phyloP scores from a whole-genome alignment of 257 asterid species.

The Orobanche coerulescens region DNA sequence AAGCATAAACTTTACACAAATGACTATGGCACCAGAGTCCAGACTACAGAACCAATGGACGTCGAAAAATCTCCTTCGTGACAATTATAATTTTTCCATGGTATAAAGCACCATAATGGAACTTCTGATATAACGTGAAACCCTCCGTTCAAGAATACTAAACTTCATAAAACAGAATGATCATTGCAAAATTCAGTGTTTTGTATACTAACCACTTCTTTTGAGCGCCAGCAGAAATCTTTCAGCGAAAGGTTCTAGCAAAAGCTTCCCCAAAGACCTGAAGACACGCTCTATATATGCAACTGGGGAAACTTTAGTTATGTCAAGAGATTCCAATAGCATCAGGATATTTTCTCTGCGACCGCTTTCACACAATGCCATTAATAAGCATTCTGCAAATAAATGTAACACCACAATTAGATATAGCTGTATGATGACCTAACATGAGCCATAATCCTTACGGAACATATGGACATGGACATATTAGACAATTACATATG shows the following conservation, averaged over 20 bases:
- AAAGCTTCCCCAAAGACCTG: constrained; percentile 60
- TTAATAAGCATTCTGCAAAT: constrained; percentile 58
- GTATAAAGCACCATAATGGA: background rate
- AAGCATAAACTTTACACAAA: constrained; percentile 5
- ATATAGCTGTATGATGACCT: constrained; percentile 1
- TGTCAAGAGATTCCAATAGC: constrained; percentile 55
- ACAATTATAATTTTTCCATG: background rate
- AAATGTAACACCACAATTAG: constrained; percentile 23
- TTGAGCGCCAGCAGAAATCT: constrained; percentile 50
- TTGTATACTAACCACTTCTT: constrained; percentile 44
- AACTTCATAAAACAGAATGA: background rate
- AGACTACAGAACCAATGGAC: background rate
- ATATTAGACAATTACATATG: constrained; percentile 6
- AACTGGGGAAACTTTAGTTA: constrained; percentile 48
- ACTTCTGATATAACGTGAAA: constrained; percentile 12
- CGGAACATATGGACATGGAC: constrained; percentile 4
- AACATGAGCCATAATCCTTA: background rate
- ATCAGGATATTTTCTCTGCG: constrained; percentile 43
- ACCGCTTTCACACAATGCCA: constrained; percentile 61
- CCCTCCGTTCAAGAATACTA: background rate
- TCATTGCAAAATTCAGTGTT: constrained; percentile 1
- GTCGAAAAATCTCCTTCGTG: background rate
- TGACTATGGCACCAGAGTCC: background rate
- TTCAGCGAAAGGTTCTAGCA: constrained; percentile 50
- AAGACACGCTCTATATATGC: constrained; percentile 40